Conservation (phyloP, 2,329 filamentous ascomycete genomes). For the Emergomyces pasteurianus region DNA sequence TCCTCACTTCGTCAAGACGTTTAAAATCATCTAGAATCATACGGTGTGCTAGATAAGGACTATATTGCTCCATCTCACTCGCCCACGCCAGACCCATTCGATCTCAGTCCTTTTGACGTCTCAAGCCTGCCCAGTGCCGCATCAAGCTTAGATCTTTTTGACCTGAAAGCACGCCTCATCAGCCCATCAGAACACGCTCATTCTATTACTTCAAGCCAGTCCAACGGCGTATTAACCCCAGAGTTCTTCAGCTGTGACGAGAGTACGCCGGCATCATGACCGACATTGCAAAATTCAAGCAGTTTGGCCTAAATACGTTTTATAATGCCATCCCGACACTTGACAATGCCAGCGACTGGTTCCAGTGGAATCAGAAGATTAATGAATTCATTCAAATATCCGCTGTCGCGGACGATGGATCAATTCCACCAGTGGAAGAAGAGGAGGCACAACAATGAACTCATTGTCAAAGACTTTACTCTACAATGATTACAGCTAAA, state of each 20-base stretch:
- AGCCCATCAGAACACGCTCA: not conserved
- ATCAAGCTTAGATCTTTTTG: not conserved
- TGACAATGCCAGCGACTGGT: not conserved
- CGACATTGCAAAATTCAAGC: not conserved
- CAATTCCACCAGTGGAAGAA: not conserved
- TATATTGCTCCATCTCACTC: not conserved
- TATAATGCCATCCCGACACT: not conserved
- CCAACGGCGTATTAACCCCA: not conserved
- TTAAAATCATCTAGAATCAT: not conserved
- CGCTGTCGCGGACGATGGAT: not conserved
- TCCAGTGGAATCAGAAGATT: not conserved
- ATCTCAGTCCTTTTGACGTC: not conserved
- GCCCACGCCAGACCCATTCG: not conserved
- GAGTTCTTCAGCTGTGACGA: not conserved
- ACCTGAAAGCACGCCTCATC: not conserved
- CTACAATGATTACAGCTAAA: not conserved
- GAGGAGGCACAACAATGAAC: not conserved
- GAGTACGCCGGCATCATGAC: not conserved
- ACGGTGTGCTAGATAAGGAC: not conserved
- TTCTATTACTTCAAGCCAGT: not conserved
- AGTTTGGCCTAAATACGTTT: not conserved
- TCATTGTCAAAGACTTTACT: not conserved
- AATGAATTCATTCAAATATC: not conserved
- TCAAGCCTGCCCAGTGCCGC: not conserved
- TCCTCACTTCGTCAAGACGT: not conserved